These are phyloP conservation scores for Mychonastes homosphaera DNA, from an alignment of 139 green algal genomes.

Conservation along the genomic window DNA sequence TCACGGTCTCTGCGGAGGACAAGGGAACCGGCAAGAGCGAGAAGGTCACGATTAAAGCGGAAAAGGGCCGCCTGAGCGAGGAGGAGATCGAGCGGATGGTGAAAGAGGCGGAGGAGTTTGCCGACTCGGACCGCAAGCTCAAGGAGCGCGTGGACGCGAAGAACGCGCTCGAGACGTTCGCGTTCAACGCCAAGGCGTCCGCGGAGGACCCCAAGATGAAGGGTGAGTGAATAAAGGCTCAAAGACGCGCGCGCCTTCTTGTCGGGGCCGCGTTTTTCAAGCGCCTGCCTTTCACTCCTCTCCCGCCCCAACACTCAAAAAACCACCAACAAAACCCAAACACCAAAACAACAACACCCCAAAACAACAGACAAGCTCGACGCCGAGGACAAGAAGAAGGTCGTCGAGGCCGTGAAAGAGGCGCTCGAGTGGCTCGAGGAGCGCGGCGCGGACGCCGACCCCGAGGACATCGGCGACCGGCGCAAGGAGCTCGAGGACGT, in stretches of 20 bases:
- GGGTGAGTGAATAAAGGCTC: conserved; percentile 69
- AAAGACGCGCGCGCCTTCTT: too few relatives aligned
- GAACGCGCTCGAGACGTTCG: conserved; percentile 43
- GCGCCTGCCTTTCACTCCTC: too few relatives aligned
- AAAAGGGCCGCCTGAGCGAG: conserved; percentile 50
- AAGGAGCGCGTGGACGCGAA: conserved; percentile 30
- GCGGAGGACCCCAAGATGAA: conserved; percentile 78
- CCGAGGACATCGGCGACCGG: conserved; percentile 92
- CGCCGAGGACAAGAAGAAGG: conserved; percentile 77
- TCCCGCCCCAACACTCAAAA: too few relatives aligned
- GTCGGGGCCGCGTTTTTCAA: too few relatives aligned
- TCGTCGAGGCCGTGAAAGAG: conserved; percentile 77
- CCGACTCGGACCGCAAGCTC: conserved; percentile 23
- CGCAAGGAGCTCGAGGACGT: conserved; percentile 92
- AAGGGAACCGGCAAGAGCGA: conserved; percentile 72
- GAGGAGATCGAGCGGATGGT: conserved; percentile 55
- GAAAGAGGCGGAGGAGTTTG: conserved; percentile 11
- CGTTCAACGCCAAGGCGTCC: conserved; percentile 24
- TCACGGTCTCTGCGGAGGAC: conserved; percentile 78
- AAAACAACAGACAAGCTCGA: conserved; percentile 63
- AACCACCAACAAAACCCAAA: too few relatives aligned
- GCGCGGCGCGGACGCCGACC: conserved; percentile 62
- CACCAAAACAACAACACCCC: too few relatives aligned
- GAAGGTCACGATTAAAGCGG: conserved; percentile 82
- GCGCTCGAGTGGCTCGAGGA: conserved; percentile 88